Conservation (phyloP, 106 monocot species). For the Apostasia shenzhenica region DNA sequence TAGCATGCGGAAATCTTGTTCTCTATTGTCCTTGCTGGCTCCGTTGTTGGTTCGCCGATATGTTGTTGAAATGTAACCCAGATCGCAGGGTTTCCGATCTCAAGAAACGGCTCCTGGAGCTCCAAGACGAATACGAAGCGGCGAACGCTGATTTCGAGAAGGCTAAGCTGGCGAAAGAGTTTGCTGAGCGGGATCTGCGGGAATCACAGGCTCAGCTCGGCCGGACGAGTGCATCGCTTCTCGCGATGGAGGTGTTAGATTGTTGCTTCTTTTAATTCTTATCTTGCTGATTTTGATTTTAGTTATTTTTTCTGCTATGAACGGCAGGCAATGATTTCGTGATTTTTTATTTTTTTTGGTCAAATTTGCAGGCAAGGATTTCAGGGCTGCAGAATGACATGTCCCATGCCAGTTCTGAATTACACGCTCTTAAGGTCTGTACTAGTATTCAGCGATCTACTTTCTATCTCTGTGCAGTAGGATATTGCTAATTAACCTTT, state of each 20-base stretch:
- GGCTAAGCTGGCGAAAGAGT: conserved; percentile 35
- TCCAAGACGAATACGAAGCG: conserved; percentile 20
- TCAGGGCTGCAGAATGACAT: no score
- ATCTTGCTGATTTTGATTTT: neutral
- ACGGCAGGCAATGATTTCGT: no score
- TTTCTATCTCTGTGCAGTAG: no score
- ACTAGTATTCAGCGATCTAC: no score
- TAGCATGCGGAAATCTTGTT: no score
- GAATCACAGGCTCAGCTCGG: conserved; percentile 45
- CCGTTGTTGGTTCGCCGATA: no score
- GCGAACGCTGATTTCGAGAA: conserved; percentile 25
- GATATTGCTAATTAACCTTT: no score
- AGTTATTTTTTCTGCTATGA: neutral
- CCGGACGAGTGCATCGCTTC: conserved; percentile 36
- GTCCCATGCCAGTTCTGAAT: no score
- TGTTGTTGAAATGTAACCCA: neutral
- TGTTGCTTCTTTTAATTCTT: neutral
- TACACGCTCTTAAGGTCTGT: no score
- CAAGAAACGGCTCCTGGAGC: conserved; percentile 26
- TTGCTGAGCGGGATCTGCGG: conserved; percentile 31
- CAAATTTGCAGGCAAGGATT: no score
- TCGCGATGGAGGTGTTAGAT: conserved; percentile 28
- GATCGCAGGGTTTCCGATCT: conserved; percentile 56
- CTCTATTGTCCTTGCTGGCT: neutral
- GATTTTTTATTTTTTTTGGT: no score